phyloP scores from a whole-genome alignment of 192 early-diverging fungal genomes.

The Coemansia sp. region DNA sequence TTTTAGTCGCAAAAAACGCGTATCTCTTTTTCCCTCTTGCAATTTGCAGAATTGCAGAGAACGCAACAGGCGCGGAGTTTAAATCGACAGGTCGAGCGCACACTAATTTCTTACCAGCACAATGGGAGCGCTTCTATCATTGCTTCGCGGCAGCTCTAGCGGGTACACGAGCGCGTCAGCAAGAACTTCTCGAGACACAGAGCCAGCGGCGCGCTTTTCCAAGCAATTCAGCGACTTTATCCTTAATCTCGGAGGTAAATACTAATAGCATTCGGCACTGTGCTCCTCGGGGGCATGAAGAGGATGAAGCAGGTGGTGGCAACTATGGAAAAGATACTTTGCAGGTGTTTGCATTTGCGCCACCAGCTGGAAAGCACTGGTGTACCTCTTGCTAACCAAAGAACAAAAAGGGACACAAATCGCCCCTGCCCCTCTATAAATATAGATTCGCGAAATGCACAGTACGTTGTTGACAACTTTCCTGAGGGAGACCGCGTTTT shows the following conservation, averaged over 20 bases:
- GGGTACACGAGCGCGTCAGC: constrained; percentile 17
- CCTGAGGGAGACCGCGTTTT: constrained; percentile 36
- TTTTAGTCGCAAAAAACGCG: not conserved
- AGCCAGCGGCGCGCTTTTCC: constrained; percentile 42
- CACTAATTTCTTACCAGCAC: constrained; percentile 1
- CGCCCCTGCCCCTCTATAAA: not conserved
- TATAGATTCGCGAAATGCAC: constrained; percentile 35
- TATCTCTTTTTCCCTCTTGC: not conserved
- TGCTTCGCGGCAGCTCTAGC: constrained; percentile 39
- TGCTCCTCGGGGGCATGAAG: not conserved
- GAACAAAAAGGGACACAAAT: not conserved
- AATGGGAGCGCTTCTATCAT: constrained; percentile 50
- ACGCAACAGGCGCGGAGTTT: constrained; percentile 20
- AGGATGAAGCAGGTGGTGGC: not conserved
- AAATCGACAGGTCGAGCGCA: constrained; percentile 11
- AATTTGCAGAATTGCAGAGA: not conserved
- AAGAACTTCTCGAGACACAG: constrained; percentile 23
- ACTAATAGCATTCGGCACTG: not conserved
- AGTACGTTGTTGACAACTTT: constrained; percentile 33
- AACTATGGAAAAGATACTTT: not conserved
- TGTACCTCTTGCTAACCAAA: not conserved
- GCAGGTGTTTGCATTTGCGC: too few species aligned
- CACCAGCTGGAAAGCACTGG: not conserved
- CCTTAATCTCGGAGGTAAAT: constrained; percentile 51
- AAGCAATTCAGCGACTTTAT: constrained; percentile 56